Base-by-base conservation (phyloP, 1,284 basidiomycete genomes). In the Pseudozyma sp. region DNA sequence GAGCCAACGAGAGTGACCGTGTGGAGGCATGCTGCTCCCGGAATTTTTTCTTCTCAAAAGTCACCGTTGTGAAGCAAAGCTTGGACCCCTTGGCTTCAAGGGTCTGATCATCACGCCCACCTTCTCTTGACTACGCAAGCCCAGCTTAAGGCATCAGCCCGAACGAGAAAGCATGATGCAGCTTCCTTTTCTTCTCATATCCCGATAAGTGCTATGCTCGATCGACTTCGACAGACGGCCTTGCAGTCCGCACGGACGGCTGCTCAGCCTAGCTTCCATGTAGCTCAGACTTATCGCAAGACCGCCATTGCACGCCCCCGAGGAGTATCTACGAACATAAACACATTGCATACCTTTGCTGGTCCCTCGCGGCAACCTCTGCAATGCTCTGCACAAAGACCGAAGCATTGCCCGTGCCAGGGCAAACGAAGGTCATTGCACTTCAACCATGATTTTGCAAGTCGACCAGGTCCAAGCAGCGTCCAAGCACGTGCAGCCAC, bases 171-270 rank as follows among this genome's bases (percentile, higher is more conserved):
- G 39, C 39, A 40, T 13, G 4, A 40, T 40, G 39, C 16, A n/a
- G 19, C 19, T 25, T 21, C 6, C 8, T 19, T 35, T 21, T 11
- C 1, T 3, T 14, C 19, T 25, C 35, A 10, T 40, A 42, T 50
- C 42, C 25, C 25, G 13, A n/a, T 59, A 38, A 39, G 1, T 8
- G 31, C 42, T 35, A 52, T 70, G 67, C 52, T 70, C n/a, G 52
- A 59, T 31, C 48, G 38, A 18, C 16, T 56, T 7, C 54, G 35
- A 31, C 52, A 31, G 39, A 49, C 31, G 35, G 56, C 52, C 39
- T 56, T 42, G 31, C 43, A 42, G 48, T 59, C 60, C 31, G 36
- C 49, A 16, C 56, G 36, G 49, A 38, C 39, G 19, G 52, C 60
- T 34, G 43, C 52, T 49, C 52, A 35, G 9, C 16, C 54, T 16